Evolutionary conservation across 331 rosid genomes (phyloP), one percentile per base, ranked within the genome.

Genomic region (Dryas integrifolia): DNA sequence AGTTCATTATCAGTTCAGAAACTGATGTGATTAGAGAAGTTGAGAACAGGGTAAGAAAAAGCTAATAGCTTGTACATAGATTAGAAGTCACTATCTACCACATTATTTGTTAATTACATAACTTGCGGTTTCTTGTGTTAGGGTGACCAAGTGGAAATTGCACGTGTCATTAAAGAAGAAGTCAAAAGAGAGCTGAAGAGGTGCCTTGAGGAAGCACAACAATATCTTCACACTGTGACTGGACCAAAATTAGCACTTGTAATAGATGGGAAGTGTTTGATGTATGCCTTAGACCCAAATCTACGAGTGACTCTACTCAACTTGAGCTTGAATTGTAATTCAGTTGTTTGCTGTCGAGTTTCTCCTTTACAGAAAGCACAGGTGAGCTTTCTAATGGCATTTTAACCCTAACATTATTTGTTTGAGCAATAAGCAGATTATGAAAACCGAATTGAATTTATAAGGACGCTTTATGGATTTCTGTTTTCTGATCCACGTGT

Each of bases 351-450:
- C 88, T 94, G 98, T 84, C 91, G 98, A 56, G 98, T 94, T 77
- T 94, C 98, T 83, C 98, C 98, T 73, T 81, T 94, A 69, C 98
- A 94, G 81, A 94, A 94, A 85, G 98, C 98, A 30, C 98, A 94
- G 97, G 98, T 94, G 77, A 82, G 85, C 62, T 55, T 72, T 47
- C 24, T 65, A 43, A 68, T 64, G 51, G 56, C 62, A n/a, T 65
- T 58, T 52, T 14, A 9, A 52, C 69, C 46, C 35, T 18, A 26
- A 11, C 48, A 76, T 69, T 76, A 62, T 18, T 67, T 75, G 63
- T 69, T 21, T 63, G 14, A 51, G 51, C 68, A 49, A 14, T 63
- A 57, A 18, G 48, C 30, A 52, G 41, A 46, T 61, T 26, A 66
- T 58, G 67, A 30, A 35, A 39, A 58, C n/a, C 47, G 65, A 14